Base-by-base conservation (phyloP, 768 basidiomycete species). In the Lentinus tigrinus region DNA sequence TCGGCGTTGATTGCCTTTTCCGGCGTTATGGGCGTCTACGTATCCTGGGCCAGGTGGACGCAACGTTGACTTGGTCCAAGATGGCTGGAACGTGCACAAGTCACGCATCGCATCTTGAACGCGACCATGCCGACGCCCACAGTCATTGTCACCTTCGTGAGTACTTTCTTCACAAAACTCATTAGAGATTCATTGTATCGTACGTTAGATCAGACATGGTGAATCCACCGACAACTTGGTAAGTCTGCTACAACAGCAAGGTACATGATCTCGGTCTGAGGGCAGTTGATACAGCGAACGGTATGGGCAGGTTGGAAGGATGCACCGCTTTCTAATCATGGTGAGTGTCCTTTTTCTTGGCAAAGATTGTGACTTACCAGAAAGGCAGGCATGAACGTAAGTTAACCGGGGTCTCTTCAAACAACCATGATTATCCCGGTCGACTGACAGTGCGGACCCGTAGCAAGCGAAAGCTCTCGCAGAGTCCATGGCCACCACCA, bases 221-320 rank as follows among this genome's bases (percentile, higher is more conserved):
- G 88, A 93, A 65, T 89, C 89, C 8, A 83, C 80, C 34, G 90
- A 92, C 63, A 93, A 93, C 63, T 61, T 86, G 67, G 89, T 88
- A 48, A 47, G 83, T 67, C 36, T 19, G 1, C 37, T 19, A 24
- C 16, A n/a, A 14, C 24, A 16, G 9, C 47, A 28, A 57, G 3
- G 9, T 34, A 19, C 28, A 28, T 6, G 16, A 46, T 6, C 7
- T 11, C 6, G 31, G 31, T 11, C 7, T 31, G 31, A 31, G 38
- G 27, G 52, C 36, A 5, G 5, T 3, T n/a, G 11, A n/a, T 39
- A 31, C 34, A 83, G 82, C 75, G 67, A 61, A 62, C 70, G 26
- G 70, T 88, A 4, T 91, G 89, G 89, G 88, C 89, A 40, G 91
- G 91, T 5, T 88, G 85, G 80, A 80, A 76, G 58, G 88, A 93